Percentiles rank a stretch among this genome's conserved stretches.
phyloP scores from a whole-genome alignment of 768 basidiomycete species.

The Lentinula guzmanii region DNA sequence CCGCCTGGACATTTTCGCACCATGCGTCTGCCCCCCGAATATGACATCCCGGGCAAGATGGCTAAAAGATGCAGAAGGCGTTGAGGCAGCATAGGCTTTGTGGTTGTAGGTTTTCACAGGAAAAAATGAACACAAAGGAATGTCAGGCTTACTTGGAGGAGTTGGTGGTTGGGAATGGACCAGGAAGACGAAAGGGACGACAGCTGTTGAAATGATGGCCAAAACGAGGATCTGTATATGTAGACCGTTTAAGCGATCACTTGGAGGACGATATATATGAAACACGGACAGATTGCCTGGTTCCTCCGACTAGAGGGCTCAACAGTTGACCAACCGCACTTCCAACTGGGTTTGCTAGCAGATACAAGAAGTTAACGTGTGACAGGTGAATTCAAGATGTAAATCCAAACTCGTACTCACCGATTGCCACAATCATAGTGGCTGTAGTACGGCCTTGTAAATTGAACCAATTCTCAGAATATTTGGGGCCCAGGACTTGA shows the following conservation, averaged over 20 bases:
- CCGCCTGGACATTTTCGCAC: slow-evolving; percentile 51
- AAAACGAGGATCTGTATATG: slow-evolving; percentile 57
- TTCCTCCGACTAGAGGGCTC: slow-evolving; percentile 52
- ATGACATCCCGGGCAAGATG: slow-evolving; percentile 41
- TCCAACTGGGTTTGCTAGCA: slow-evolving; percentile 66
- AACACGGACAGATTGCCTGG: slow-evolving; percentile 51
- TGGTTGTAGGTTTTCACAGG: not conserved
- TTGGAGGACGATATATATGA: not conserved
- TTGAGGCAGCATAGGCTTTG: slow-evolving; percentile 64
- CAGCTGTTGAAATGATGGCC: slow-evolving; percentile 63
- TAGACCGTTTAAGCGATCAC: not conserved
- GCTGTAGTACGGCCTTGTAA: slow-evolving; percentile 72
- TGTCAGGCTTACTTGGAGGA: slow-evolving; percentile 59
- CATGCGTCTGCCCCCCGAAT: slow-evolving; percentile 39
- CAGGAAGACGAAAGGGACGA: slow-evolving; percentile 51
- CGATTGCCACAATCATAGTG: slow-evolving; percentile 53
- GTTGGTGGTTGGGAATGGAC: slow-evolving; percentile 60
- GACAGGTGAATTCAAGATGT: not conserved
- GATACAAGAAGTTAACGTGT: not conserved
- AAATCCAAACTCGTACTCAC: slow-evolving; percentile 20
- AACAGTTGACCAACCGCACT: slow-evolving; percentile 69
- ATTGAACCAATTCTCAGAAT: slow-evolving; percentile 83
- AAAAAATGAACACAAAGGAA: not conserved
- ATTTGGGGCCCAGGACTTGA: slow-evolving; percentile 74
- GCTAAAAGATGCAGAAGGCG: slow-evolving; percentile 42